A percentile compares a stretch with the other conserved stretches of the same genome.
phyloP scores from a whole-genome alignment of 306 rosid genomes.

The Calophaca sinica region DNA sequence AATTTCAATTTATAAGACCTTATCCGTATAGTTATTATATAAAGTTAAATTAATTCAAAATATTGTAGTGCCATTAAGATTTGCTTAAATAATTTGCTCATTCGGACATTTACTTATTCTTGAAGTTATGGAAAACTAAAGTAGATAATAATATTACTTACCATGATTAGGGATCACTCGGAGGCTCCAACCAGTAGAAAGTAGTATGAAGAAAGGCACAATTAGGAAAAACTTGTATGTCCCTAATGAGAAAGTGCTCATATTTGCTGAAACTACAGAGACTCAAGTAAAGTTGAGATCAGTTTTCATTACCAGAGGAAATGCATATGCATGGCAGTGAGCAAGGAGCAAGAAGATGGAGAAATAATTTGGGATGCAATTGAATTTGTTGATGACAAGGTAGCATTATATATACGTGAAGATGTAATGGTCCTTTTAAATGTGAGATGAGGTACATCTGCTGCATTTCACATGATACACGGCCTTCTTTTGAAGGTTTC shows the following conservation, averaged over 20 bases:
- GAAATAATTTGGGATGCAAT: not conserved
- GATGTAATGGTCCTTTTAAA: conserved; percentile 52
- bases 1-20: too few relatives aligned
- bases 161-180: conserved; percentile 45
- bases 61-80: not conserved
- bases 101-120: not conserved
- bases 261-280: conserved; percentile 12
- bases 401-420: conserved; percentile 29
- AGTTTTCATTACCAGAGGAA: conserved; percentile 24
- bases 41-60: not conserved
- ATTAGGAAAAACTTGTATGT: conserved; percentile 46
- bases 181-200: conserved; percentile 45
- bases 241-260: conserved; percentile 51
- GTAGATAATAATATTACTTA: conserved; percentile 32
- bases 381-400: not conserved
- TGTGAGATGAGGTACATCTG: conserved; percentile 57
- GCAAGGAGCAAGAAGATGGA: not conserved
- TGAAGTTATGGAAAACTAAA: not conserved
- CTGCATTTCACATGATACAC: conserved; percentile 78
- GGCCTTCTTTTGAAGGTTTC: conserved; percentile 65
- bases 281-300: not conserved
- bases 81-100: not conserved
- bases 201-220: conserved; percentile 50
- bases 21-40: not conserved
- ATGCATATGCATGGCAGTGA: not conserved